Base-by-base conservation (phyloP, 1,284 basidiomycete genomes). In the Ganoderma multipileum region DNA sequence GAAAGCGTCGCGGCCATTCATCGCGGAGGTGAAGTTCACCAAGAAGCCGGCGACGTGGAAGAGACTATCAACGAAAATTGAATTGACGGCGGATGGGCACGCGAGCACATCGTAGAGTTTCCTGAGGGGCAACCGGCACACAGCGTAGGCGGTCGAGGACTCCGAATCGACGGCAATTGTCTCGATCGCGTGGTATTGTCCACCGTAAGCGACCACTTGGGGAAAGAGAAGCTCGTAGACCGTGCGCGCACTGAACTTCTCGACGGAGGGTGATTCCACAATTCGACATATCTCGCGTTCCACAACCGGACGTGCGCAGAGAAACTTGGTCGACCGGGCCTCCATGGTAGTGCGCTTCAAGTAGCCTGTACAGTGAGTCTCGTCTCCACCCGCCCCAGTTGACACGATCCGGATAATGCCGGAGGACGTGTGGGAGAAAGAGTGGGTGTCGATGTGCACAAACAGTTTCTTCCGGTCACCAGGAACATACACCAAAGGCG, bases 31-130 rank as follows among this genome's bases (percentile, higher is more conserved):
- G 75, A 88, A 77, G 77, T 93, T 93, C 36, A 87, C 83, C 54
- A 92, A 79, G 77, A 93, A 91, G 1, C 91, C 91, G 0, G 90
- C 87, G 39, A 86, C 83, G 68, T 93, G 91, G 39, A 92, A 81
- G 30, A 93, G 80, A 0, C 88, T 86, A 72, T 93, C 91, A 63
- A 87, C 80, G 77, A 91, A 91, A n/a, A 91, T 75, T 0, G 88
- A 41, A 38, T 42, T 41, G 39, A 30, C 23, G 8, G 23, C 58
- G 41, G 58, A 60, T 3, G 26, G 2, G 36, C 8, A 39, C 8
- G 38, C 11, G 23, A 4, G n/a, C 58, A 23, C 7, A 11, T n/a
- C 36, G 26, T 23, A 1, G 38, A 9, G 3, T 41, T 36, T 73
- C 33, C 76, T 73, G 0, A 72, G 59, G 2, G 85, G 84, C 11